Percentiles rank a stretch among this genome's conserved stretches.
Conservation (phyloP, 1,284 basidiomycete species). For the Pseudozyma hubeiensis region DNA sequence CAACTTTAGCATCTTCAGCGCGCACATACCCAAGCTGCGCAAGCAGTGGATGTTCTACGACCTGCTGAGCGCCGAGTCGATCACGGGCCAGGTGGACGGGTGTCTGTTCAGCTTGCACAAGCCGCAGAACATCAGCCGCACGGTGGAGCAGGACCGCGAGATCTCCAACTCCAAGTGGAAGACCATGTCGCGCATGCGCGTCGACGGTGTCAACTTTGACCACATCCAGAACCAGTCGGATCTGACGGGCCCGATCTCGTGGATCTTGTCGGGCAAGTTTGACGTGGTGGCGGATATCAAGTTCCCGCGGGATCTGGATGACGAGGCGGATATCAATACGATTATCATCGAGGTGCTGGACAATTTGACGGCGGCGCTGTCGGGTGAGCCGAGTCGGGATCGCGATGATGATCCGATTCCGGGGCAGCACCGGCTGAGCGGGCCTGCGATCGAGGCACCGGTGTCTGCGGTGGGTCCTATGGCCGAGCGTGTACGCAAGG, state of each 20-base stretch:
- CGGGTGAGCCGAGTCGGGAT: constrained; percentile 36
- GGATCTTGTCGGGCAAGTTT: constrained; percentile 95
- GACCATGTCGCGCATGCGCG: constrained; percentile 92
- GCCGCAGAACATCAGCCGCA: constrained; percentile 93
- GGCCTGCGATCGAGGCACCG: constrained; percentile 85
- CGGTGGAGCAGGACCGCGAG: constrained; percentile 76
- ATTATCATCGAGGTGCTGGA: constrained; percentile 90
- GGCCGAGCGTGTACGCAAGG: constrained; percentile 56
- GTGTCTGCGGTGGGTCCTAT: constrained; percentile 65
- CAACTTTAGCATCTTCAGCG: constrained; percentile 93
- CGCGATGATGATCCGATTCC: constrained; percentile 75
- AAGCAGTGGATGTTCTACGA: constrained; percentile 98
- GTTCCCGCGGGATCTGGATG: constrained; percentile 85
- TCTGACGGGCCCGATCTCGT: constrained; percentile 83
- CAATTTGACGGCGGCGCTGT: constrained; percentile 74
- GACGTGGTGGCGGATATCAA: constrained; percentile 97
- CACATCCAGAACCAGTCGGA: constrained; percentile 88
- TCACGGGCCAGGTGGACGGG: constrained; percentile 97
- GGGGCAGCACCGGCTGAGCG: constrained; percentile 85
- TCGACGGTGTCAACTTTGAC: constrained; percentile 96
- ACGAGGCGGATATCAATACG: constrained; percentile 79
- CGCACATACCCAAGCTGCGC: constrained; percentile 84
- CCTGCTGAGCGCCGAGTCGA: constrained; percentile 81
- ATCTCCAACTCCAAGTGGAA: constrained; percentile 76
- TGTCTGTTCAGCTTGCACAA: constrained; percentile 96